Percentiles rank a stretch among this genome's conserved stretches.
Conservation (phyloP, 2,329 filamentous ascomycete genomes). For the Albophoma yamanashiensis region DNA sequence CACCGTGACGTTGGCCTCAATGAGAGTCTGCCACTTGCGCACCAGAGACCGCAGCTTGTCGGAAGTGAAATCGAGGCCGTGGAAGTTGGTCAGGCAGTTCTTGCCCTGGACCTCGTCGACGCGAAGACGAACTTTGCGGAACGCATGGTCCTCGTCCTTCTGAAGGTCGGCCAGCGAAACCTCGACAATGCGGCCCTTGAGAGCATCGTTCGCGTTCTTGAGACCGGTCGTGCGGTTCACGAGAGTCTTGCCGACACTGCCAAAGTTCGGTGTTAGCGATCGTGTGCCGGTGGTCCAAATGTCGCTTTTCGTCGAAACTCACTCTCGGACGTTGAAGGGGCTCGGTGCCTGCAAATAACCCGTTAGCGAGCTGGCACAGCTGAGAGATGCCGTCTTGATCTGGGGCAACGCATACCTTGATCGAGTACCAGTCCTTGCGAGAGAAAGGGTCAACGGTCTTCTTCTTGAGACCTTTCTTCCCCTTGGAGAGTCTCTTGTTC, state of each 20-base stretch:
- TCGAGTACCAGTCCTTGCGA: constrained; percentile 97
- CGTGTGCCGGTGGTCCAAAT: not conserved
- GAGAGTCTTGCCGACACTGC: constrained; percentile 97
- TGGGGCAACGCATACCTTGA: constrained; percentile 56
- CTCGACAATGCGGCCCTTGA: constrained; percentile 98
- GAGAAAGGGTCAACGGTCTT: constrained; percentile 95
- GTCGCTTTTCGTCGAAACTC: constrained; percentile 33
- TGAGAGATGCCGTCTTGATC: not conserved
- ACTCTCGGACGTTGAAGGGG: constrained; percentile 95
- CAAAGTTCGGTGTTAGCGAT: constrained; percentile 12
- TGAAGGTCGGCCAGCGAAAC: constrained; percentile 97
- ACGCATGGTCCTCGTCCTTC: constrained; percentile 99
- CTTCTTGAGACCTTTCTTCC: constrained; percentile 99
- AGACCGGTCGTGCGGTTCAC: constrained; percentile 99
- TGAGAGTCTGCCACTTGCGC: constrained; percentile 98
- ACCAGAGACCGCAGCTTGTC: constrained; percentile 99
- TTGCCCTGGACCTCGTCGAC: constrained; percentile 99
- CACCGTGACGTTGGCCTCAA: constrained; percentile 99
- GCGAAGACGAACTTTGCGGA: constrained; percentile 98
- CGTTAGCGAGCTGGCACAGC: constrained; percentile 5
- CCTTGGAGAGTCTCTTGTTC: constrained; percentile 99
- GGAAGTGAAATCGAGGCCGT: constrained; percentile 99
- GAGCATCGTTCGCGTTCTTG: constrained; percentile 98
- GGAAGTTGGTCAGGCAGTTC: constrained; percentile 99
- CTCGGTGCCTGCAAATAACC: constrained; percentile 60